A percentile compares a stretch with the other conserved stretches of the same genome.
Evolutionary conservation across 805 yeast genomes (phyloP).

Genomic region (Candida boleticola): DNA sequence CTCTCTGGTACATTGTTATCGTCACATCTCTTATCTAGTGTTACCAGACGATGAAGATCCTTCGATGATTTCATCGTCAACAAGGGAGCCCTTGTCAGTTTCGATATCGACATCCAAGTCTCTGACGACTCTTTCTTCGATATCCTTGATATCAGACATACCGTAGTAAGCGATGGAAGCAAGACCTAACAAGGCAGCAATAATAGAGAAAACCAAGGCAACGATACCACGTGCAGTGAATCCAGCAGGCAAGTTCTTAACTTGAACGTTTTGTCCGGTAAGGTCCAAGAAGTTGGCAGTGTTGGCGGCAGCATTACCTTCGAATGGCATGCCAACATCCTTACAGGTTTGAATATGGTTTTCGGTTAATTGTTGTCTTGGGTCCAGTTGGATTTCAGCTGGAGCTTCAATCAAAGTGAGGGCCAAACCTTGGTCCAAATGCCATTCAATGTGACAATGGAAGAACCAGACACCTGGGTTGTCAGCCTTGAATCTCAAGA

Average conservation of each 20-base stretch:
- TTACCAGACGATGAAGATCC: constrained; percentile 8
- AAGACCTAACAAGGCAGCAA: constrained; percentile 84
- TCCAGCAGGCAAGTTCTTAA: constrained; percentile 68
- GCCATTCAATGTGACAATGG: constrained; percentile 92
- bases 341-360: constrained; percentile 62
- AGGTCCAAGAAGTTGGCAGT: constrained; percentile 60
- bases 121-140: constrained; percentile 60
- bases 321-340: constrained; percentile 46
- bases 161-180: constrained; percentile 79
- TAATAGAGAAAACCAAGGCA: constrained; percentile 85
- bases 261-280: constrained; percentile 73
- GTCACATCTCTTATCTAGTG: too few species aligned
- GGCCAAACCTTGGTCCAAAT: constrained; percentile 78
- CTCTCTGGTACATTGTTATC: too few species aligned
- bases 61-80: constrained; percentile 8
- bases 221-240: constrained; percentile 95
- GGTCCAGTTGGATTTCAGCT: constrained; percentile 37
- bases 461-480: constrained; percentile 95
- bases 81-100: constrained; percentile 23
- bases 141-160: constrained; percentile 71
- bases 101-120: constrained; percentile 51
- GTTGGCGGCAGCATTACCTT: constrained; percentile 93
- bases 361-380: constrained; percentile 57
- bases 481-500: constrained; percentile 70
- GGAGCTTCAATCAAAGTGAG: constrained; percentile 73